Evolutionary conservation across 352 stramenopile species (phyloP).

Genomic region (Pythium inflatum): DNA sequence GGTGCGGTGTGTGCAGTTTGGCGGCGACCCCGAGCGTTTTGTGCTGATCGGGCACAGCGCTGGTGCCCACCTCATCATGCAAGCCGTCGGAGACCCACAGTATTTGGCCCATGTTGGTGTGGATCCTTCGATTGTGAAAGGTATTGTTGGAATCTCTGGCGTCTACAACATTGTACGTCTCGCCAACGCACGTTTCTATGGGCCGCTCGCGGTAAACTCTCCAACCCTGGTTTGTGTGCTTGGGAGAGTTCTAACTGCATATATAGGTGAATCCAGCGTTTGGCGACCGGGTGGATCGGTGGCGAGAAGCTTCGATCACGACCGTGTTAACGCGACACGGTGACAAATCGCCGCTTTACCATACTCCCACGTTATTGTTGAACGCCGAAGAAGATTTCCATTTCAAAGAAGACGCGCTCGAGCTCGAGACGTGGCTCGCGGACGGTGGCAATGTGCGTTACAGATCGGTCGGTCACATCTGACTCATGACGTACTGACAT

Average conservation of each 20-base stretch:
- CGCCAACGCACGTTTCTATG: slow-evolving; percentile 75
- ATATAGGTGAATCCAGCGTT: slow-evolving; percentile 64
- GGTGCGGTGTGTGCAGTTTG: slow-evolving; percentile 46
- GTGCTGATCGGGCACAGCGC: slow-evolving; percentile 77
- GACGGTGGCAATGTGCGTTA: slow-evolving; percentile 56
- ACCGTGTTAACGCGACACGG: slow-evolving; percentile 48
- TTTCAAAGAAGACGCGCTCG: slow-evolving; percentile 68
- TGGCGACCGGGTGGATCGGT: slow-evolving; percentile 63
- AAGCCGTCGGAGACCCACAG: slow-evolving; percentile 60
- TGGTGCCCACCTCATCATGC: slow-evolving; percentile 80
- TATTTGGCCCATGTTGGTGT: slow-evolving; percentile 49
- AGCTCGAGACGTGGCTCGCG: slow-evolving; percentile 66
- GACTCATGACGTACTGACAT: no score
- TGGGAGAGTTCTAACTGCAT: no score
- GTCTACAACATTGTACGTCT: slow-evolving; percentile 88
- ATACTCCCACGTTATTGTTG: slow-evolving; percentile 60
- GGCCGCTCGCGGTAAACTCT: slow-evolving; percentile 61
- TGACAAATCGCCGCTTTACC: slow-evolving; percentile 45
- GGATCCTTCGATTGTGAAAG: slow-evolving; percentile 44
- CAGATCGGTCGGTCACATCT: no score
- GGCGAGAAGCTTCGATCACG: slow-evolving; percentile 71
- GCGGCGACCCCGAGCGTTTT: slow-evolving; percentile 62
- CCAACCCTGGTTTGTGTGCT: no score
- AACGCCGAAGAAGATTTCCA: slow-evolving; percentile 84
- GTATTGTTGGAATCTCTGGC: slow-evolving; percentile 75